phyloP scores from a whole-genome alignment of 768 basidiomycete genomes.

The Cubamyces lactineus region DNA sequence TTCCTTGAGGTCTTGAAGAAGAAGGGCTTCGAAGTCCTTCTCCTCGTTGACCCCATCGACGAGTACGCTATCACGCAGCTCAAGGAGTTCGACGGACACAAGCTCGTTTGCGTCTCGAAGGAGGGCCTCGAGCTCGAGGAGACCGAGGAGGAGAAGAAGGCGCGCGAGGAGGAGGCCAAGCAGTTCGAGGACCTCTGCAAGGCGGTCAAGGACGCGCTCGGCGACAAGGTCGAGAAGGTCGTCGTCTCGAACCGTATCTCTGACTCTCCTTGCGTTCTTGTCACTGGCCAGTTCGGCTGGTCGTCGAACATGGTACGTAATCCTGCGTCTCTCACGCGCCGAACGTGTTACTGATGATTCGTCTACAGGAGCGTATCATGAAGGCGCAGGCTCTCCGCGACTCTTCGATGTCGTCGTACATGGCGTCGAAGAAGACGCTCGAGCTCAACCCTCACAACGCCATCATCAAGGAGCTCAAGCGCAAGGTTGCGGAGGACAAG shows the following conservation, averaged over 20 bases:
- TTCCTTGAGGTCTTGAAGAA: slow-evolving; percentile 99
- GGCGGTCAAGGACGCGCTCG: slow-evolving; percentile 96
- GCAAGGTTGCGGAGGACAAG: slow-evolving; percentile 96
- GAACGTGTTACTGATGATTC: neutral
- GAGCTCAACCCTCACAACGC: slow-evolving; percentile 92
- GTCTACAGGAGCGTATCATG: slow-evolving; percentile 88
- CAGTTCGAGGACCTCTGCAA: slow-evolving; percentile 89
- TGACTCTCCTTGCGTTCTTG: slow-evolving; percentile 95
- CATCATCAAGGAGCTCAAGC: slow-evolving; percentile 95
- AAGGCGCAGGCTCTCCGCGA: slow-evolving; percentile 97
- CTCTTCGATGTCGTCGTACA: slow-evolving; percentile 98
- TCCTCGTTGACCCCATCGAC: slow-evolving; percentile 98
- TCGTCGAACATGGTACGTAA: slow-evolving; percentile 91
- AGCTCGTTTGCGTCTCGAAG: slow-evolving; percentile 97
- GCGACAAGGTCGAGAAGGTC: slow-evolving; percentile 99
- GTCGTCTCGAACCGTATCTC: slow-evolving; percentile 96
- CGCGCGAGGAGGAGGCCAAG: slow-evolving; percentile 81
- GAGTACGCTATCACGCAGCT: slow-evolving; percentile 98
- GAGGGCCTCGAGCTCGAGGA: slow-evolving; percentile 99
- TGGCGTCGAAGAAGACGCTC: slow-evolving; percentile 98
- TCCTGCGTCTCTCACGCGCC: neutral
- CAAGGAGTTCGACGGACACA: slow-evolving; percentile 99
- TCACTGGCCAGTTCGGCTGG: slow-evolving; percentile 99
- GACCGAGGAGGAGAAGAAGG: slow-evolving; percentile 96
- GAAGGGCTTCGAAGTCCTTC: slow-evolving; percentile 98